These are phyloP conservation scores for Kodamaea nitidulidarum DNA, from an alignment of 805 yeast species.

Conservation along the genomic window DNA sequence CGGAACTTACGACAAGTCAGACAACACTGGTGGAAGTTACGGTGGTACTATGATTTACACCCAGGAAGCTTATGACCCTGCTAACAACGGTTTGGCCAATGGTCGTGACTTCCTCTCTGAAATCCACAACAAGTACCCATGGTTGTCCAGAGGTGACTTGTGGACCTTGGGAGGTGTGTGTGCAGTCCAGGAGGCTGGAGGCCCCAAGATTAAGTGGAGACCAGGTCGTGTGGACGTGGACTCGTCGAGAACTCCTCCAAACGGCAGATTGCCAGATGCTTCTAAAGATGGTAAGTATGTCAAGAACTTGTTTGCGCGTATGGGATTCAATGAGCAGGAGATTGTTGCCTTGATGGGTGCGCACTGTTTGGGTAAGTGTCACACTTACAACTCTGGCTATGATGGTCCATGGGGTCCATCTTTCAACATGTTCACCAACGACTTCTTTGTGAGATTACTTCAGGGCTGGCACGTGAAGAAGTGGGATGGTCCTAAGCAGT, in stretches of 20 bases:
- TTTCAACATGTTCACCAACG: conserved; percentile 39
- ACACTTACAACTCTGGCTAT: conserved; percentile 33
- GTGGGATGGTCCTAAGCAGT: conserved; percentile 41
- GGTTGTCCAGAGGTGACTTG: conserved; percentile 61
- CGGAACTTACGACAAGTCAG: conserved; percentile 28
- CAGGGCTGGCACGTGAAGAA: conserved; percentile 51
- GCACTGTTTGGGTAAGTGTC: conserved; percentile 40
- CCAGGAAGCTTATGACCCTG: conserved; percentile 53
- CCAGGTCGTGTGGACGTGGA: conserved; percentile 43
- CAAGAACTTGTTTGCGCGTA: conserved; percentile 40
- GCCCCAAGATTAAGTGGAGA: conserved; percentile 60
- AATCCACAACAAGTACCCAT: conserved; percentile 52
- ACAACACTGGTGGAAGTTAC: conserved; percentile 32
- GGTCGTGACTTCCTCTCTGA: conserved; percentile 58
- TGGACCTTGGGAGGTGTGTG: conserved; percentile 71
- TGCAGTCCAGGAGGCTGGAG: conserved; percentile 60
- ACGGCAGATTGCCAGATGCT: conserved; percentile 51
- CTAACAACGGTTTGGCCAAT: conserved; percentile 46
- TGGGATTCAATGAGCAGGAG: conserved; percentile 41
- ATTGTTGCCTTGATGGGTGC: conserved; percentile 42
- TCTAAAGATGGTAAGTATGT: conserved; percentile 43
- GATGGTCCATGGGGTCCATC: conserved; percentile 42
- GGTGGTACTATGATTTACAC: conserved; percentile 36
- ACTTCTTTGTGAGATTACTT: conserved; percentile 35
- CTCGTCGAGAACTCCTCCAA: conserved; percentile 33